Percentiles rank a stretch among this genome's conserved stretches.
Evolutionary conservation across 169 alveolate genomes (phyloP).

Genomic region (Plasmodium cynomolgi): DNA sequence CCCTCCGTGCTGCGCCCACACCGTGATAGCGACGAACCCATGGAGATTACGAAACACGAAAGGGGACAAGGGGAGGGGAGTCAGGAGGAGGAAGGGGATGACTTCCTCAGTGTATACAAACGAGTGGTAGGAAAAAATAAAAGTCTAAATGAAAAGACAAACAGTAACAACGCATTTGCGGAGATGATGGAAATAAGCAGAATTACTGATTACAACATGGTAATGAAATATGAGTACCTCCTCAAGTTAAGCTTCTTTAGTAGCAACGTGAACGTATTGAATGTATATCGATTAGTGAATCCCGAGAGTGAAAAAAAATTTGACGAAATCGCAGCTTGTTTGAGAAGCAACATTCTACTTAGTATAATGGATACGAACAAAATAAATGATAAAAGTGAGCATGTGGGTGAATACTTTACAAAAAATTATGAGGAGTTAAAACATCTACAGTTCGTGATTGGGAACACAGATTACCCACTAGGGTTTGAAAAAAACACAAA

Average conservation of each 20-base stretch:
- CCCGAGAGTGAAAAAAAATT: constrained; percentile 40
- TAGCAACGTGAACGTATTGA: constrained; percentile 60
- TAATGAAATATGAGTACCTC: constrained; percentile 64
- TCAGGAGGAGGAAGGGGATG: constrained; percentile 4
- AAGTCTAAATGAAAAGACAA: background rate
- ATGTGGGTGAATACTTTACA: constrained; percentile 29
- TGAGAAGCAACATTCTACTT: constrained; percentile 46
- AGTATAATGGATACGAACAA: constrained; percentile 55
- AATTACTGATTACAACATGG: constrained; percentile 33
- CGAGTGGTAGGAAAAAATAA: constrained; percentile 10
- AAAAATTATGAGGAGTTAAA: constrained; percentile 45
- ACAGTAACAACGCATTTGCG: background rate
- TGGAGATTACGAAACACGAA: background rate
- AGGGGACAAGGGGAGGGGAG: background rate
- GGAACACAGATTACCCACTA: constrained; percentile 58
- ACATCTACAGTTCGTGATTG: constrained; percentile 15
- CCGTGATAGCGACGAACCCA: background rate
- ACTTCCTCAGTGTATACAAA: constrained; percentile 20
- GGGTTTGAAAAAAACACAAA: constrained; percentile 63
- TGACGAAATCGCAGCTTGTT: constrained; percentile 24
- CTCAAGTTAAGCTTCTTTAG: constrained; percentile 32
- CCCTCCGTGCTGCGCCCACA: background rate
- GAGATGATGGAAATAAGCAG: constrained; percentile 45
- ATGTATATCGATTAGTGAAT: constrained; percentile 32
- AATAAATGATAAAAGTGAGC: constrained; percentile 27